These are phyloP conservation scores for Berberis vulgaris DNA, from an alignment of 164 flowering plant species.

Conservation along the genomic window DNA sequence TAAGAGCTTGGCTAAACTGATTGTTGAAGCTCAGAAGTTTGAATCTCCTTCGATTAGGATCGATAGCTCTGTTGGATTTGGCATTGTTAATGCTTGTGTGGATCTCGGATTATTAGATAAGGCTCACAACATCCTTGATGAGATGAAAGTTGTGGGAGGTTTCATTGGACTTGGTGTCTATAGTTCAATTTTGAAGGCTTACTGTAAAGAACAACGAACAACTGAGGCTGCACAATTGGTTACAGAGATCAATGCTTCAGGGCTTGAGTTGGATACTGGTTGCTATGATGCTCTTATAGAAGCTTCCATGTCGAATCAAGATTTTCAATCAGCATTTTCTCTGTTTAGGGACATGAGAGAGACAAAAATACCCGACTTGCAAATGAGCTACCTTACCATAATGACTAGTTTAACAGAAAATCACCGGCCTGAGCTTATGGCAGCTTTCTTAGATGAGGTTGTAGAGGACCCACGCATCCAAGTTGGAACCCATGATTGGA, in stretches of 20 bases:
- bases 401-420: constrained; percentile 92
- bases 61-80: constrained; percentile 63
- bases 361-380: constrained; percentile 52
- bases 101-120: constrained; percentile 63
- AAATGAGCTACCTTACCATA: constrained; percentile 80
- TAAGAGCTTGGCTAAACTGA: constrained; percentile 52
- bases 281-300: constrained; percentile 75
- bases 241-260: constrained; percentile 50
- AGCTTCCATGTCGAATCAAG: constrained; percentile 83
- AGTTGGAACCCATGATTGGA: constrained; percentile 97
- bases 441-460: constrained; percentile 88
- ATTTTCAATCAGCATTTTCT: constrained; percentile 88
- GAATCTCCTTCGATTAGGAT: constrained; percentile 36
- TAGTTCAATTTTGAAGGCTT: constrained; percentile 77
- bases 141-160: constrained; percentile 72
- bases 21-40: constrained; percentile 61
- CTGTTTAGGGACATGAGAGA: constrained; percentile 92
- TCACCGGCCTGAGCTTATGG: constrained; percentile 91
- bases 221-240: constrained; percentile 91
- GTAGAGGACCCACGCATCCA: constrained; percentile 76
- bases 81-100: constrained; percentile 72
- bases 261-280: constrained; percentile 56
- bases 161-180: constrained; percentile 79
- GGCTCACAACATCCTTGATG: constrained; percentile 74
- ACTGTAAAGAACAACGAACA: constrained; percentile 69